Conservation (phyloP, 1,284 basidiomycete genomes). For the Puccinia novopanici region DNA sequence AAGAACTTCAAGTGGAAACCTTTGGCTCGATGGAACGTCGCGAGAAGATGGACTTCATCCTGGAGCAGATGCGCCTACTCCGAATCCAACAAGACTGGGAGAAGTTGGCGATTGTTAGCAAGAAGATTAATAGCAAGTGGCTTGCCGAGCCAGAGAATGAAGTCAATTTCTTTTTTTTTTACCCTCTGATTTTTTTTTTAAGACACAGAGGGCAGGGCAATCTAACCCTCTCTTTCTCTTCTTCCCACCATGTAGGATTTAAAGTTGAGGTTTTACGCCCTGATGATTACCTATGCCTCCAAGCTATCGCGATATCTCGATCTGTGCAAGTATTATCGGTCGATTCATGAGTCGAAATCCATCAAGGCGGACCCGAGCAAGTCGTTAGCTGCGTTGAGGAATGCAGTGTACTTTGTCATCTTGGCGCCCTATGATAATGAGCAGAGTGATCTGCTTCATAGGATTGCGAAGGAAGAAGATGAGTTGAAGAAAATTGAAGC, state of each 20-base stretch:
- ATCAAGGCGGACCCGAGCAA: constrained; percentile 53
- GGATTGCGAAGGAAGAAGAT: constrained; percentile 72
- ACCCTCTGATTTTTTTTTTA: not conserved
- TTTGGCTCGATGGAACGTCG: constrained; percentile 97
- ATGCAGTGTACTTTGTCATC: constrained; percentile 91
- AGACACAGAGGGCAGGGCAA: not conserved
- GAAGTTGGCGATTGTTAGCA: constrained; percentile 82
- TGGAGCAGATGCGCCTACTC: constrained; percentile 96
- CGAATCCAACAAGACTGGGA: constrained; percentile 76
- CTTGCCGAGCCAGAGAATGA: constrained; percentile 84
- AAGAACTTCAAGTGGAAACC: constrained; percentile 96
- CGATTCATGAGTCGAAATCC: constrained; percentile 87
- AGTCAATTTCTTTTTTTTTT: constrained; percentile 61
- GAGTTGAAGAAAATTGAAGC: constrained; percentile 77
- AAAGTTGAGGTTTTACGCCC: constrained; percentile 90
- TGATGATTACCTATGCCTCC: constrained; percentile 92
- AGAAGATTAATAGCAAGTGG: constrained; percentile 93
- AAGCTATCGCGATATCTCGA: constrained; percentile 84
- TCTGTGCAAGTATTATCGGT: constrained; percentile 90
- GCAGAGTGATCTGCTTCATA: constrained; percentile 93
- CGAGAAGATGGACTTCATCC: constrained; percentile 97
- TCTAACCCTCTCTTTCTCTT: not conserved
- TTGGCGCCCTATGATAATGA: constrained; percentile 94
- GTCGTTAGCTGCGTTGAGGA: constrained; percentile 60
- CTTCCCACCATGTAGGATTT: constrained; percentile 75